Conservation (phyloP, 2,329 filamentous ascomycete genomes). For the Herpotrichia juniperi region DNA sequence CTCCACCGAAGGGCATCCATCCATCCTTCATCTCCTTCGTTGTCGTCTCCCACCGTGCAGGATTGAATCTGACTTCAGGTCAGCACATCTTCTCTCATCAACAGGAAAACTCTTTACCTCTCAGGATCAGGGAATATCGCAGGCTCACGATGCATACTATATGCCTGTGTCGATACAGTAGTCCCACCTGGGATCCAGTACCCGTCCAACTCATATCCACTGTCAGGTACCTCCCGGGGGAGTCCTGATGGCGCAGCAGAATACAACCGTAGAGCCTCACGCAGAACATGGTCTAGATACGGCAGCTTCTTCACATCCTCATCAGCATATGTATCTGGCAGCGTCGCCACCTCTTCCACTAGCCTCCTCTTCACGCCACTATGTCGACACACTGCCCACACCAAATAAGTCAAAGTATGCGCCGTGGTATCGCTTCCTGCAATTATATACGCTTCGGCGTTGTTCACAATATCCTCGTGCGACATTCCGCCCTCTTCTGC, state of each 20-base stretch:
- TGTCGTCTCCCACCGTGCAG: constrained; percentile 11
- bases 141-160: constrained; percentile 18
- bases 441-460: constrained; percentile 54
- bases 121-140: constrained; percentile 12
- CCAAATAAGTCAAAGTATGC: constrained; percentile 56
- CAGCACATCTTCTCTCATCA: not conserved
- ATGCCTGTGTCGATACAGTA: constrained; percentile 15
- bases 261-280: constrained; percentile 46
- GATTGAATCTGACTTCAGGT: constrained; percentile 14
- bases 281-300: constrained; percentile 39
- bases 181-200: constrained; percentile 16
- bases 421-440: constrained; percentile 62
- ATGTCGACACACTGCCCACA: constrained; percentile 41
- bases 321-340: constrained; percentile 1
- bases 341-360: constrained; percentile 11
- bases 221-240: constrained; percentile 11
- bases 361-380: constrained; percentile 9
- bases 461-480: constrained; percentile 19
- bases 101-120: constrained; percentile 2
- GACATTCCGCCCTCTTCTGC: constrained; percentile 14
- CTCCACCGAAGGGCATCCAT: constrained; percentile 16
- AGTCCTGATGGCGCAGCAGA: constrained; percentile 35
- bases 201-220: constrained; percentile 12
- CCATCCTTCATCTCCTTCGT: constrained; percentile 18
- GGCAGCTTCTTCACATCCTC: constrained; percentile 18